These are phyloP conservation scores for Trichoderma reesei DNA, from an alignment of 495 filamentous ascomycete species.

Conservation along the genomic window DNA sequence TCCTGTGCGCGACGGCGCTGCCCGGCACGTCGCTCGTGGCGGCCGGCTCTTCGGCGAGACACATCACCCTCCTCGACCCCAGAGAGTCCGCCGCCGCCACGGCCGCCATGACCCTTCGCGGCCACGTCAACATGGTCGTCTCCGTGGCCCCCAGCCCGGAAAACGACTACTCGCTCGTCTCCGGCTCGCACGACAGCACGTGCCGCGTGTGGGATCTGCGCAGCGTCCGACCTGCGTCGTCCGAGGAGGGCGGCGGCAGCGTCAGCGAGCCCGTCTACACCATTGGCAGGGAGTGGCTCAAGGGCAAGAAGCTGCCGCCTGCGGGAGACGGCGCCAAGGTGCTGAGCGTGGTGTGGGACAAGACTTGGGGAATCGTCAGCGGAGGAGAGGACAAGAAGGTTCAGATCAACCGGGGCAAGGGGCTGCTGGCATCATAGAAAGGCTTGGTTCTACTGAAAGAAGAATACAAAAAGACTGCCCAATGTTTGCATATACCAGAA, in stretches of 20 bases:
- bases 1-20: slow-evolving; percentile 65
- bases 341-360: slow-evolving; percentile 83
- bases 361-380: slow-evolving; percentile 75
- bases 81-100: slow-evolving; percentile 62
- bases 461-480: too few relatives aligned
- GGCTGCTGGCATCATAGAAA: background rate
- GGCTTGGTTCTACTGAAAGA: background rate
- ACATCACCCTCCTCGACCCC: slow-evolving; percentile 85
- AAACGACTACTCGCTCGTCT: slow-evolving; percentile 71
- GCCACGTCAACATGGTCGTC: slow-evolving; percentile 78
- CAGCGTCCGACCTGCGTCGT: slow-evolving; percentile 54
- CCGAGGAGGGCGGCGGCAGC: slow-evolving; percentile 45
- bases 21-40: slow-evolving; percentile 56
- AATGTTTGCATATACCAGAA: background rate
- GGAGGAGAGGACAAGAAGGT: slow-evolving; percentile 86
- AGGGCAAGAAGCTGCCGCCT: slow-evolving; percentile 39
- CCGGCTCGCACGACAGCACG: slow-evolving; percentile 80
- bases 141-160: slow-evolving; percentile 58
- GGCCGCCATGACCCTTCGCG: slow-evolving; percentile 75
- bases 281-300: slow-evolving; percentile 58
- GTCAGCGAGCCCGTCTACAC: slow-evolving; percentile 75
- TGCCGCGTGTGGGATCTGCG: slow-evolving; percentile 89
- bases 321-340: slow-evolving; percentile 80
- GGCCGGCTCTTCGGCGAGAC: slow-evolving; percentile 72
- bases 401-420: slow-evolving; percentile 67